Conservation (phyloP, 129 eudicot species). For the Centella asiatica region DNA sequence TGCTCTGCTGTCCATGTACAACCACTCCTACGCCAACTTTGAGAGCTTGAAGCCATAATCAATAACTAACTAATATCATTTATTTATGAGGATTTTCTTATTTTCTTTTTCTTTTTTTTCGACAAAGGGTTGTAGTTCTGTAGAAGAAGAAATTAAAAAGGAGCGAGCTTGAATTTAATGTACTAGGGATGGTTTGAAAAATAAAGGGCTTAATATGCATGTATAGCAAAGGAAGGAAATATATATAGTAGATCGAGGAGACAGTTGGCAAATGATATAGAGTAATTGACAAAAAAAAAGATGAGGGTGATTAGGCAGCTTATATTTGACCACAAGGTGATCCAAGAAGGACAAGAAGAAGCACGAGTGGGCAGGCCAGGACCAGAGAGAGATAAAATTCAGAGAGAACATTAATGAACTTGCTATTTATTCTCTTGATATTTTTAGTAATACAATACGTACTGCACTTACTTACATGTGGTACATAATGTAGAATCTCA, state of each 20-base stretch:
- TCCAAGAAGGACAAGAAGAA: background rate
- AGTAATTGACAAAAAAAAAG: background rate
- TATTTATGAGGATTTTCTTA: too few species aligned
- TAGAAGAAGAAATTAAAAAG: too few species aligned
- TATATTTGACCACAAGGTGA: background rate
- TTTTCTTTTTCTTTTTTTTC: too few species aligned
- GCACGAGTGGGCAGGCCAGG: too few species aligned
- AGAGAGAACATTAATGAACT: constrained; percentile 2
- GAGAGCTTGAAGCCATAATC: constrained; percentile 21
- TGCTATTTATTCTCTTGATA: background rate
- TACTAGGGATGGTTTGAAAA: too few species aligned
- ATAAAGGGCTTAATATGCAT: too few species aligned
- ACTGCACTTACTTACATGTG: background rate
- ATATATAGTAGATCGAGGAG: too few species aligned
- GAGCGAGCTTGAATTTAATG: too few species aligned
- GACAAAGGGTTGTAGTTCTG: too few species aligned
- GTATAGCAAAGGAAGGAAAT: too few species aligned
- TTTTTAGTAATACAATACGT: background rate
- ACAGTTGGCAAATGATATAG: too few species aligned
- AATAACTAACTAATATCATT: background rate
- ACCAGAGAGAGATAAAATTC: background rate
- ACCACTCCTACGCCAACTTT: background rate
- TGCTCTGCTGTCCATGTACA: constrained; percentile 32
- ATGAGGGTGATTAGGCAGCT: background rate
- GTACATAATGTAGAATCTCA: background rate